Evolutionary conservation across 1,284 basidiomycete genomes (phyloP).

Genomic region (Phenoliferia sp.): DNA sequence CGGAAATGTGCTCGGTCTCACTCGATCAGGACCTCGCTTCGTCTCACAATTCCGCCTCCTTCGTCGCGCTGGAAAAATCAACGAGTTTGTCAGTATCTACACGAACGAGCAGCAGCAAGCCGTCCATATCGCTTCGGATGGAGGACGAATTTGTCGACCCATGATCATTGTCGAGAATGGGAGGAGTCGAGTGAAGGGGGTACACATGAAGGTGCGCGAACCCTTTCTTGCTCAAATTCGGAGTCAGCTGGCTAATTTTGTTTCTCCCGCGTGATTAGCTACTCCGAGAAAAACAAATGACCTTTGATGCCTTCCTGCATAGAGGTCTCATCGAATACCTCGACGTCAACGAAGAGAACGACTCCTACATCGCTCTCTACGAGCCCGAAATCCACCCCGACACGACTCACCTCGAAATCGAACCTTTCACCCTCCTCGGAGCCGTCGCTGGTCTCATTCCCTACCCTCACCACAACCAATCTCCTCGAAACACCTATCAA

Average conservation of each 20-base stretch:
- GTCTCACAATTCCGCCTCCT: slow-evolving; percentile 87
- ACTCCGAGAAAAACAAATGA: slow-evolving; percentile 70
- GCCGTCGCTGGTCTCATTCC: slow-evolving; percentile 98
- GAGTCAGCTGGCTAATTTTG: no score
- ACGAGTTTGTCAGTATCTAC: slow-evolving; percentile 96
- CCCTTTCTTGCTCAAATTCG: not conserved
- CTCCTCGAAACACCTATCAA: slow-evolving; percentile 97
- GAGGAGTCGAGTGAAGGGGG: slow-evolving; percentile 67
- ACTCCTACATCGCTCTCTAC: slow-evolving; percentile 93
- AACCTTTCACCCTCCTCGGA: slow-evolving; percentile 95
- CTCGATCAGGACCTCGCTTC: slow-evolving; percentile 78
- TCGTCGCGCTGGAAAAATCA: slow-evolving; percentile 82
- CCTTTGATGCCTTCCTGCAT: slow-evolving; percentile 91
- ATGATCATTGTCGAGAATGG: slow-evolving; percentile 94
- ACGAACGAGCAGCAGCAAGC: slow-evolving; percentile 93
- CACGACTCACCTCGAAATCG: slow-evolving; percentile 93
- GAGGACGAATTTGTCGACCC: slow-evolving; percentile 95
- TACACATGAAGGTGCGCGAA: slow-evolving; percentile 68
- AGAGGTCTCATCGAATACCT: slow-evolving; percentile 98
- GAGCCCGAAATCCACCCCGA: slow-evolving; percentile 80
- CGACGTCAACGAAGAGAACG: slow-evolving; percentile 99
- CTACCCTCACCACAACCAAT: slow-evolving; percentile 99
- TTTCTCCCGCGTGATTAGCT: slow-evolving; percentile 48
- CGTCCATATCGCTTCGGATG: slow-evolving; percentile 96
- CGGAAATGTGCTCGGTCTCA: slow-evolving; percentile 91